Percentiles rank a stretch among this genome's conserved stretches.
phyloP scores from a whole-genome alignment of 225 moss, liverwort and hornwort species.

The Takakia lepidozioides region DNA sequence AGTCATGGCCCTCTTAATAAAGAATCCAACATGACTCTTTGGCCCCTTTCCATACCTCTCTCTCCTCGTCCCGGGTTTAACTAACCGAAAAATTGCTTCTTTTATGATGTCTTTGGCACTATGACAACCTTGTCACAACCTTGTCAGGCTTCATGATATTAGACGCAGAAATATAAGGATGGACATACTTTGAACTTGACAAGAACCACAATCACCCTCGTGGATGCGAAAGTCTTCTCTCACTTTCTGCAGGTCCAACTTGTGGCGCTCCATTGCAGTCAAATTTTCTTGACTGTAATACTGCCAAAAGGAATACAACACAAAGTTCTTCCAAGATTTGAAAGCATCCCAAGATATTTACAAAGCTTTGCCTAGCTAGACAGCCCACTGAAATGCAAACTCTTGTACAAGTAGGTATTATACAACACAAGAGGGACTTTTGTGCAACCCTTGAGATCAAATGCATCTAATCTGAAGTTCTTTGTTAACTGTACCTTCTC shows the following conservation, averaged over 20 bases:
- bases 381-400: too few species aligned
- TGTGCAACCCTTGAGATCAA: background rate
- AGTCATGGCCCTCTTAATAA: too few species aligned
- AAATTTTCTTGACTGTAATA: constrained; percentile 68
- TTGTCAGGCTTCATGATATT: background rate
- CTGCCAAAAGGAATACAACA: constrained; percentile 23
- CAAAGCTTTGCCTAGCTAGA: too few species aligned
- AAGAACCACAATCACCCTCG: constrained; percentile 88
- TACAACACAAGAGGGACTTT: too few species aligned
- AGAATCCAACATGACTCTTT: too few species aligned
- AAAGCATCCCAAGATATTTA: background rate
- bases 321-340: background rate
- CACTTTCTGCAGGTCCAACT: constrained; percentile 62
- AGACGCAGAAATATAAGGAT: background rate
- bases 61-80: background rate
- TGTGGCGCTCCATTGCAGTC: constrained; percentile 73
- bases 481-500: constrained; percentile 36
- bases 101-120: background rate
- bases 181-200: constrained; percentile 81
- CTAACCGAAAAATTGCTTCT: background rate
- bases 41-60: background rate
- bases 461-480: background rate
- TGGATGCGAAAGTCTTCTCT: constrained; percentile 73
- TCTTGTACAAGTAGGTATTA: too few species aligned
- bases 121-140: background rate